These are phyloP conservation scores for Fraxinus angustifolia DNA, from an alignment of 305 asterid genomes.

Conservation along the genomic window DNA sequence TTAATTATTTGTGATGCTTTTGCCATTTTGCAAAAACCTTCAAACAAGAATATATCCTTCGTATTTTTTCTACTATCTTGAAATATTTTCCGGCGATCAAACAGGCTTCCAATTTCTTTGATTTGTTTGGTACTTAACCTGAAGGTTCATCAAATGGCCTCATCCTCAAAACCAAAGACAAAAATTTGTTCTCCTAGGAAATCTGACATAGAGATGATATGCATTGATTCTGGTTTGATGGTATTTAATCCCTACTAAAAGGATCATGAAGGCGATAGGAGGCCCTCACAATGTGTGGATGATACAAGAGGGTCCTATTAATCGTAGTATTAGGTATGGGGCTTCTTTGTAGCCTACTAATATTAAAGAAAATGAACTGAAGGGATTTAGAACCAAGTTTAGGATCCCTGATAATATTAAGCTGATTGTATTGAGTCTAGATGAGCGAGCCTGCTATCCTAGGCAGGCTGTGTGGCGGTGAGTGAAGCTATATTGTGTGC, in stretches of 20 bases:
- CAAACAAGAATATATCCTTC: background rate
- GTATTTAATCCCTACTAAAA: no score
- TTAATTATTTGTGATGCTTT: background rate
- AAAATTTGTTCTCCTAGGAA: background rate
- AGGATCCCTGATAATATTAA: background rate
- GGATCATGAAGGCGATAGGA: no score
- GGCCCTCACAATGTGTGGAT: no score
- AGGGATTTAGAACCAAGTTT: background rate
- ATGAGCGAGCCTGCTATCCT: background rate
- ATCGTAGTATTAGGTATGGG: background rate
- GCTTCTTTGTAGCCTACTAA: background rate
- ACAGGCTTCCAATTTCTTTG: background rate
- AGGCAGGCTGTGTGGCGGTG: background rate
- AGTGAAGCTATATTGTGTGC: background rate
- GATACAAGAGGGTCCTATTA: no score
- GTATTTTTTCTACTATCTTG: background rate
- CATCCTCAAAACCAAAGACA: background rate
- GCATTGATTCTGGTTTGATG: background rate
- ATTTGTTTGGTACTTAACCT: background rate
- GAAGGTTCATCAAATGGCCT: background rate
- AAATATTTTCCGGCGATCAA: background rate
- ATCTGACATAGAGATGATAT: background rate
- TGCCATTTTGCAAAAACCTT: background rate
- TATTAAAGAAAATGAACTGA: background rate
- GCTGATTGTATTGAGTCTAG: background rate